Evolutionary conservation across 129 eudicot genomes (phyloP).

Genomic region (Artemisia annua): DNA sequence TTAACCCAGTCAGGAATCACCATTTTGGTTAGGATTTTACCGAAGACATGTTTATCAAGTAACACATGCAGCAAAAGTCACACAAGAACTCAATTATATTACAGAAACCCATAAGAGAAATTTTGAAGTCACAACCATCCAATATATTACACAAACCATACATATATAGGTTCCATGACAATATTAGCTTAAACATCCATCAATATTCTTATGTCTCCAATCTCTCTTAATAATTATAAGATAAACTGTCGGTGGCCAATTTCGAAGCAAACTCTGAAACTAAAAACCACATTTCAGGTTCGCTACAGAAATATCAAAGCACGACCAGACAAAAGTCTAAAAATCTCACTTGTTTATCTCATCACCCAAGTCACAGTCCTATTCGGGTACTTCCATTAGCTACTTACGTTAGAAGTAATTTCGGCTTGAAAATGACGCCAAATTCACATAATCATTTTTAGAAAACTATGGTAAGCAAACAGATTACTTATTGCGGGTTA

Average conservation of each 20-base stretch:
- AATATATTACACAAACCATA: slow-evolving; percentile 12
- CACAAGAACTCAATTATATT: background rate
- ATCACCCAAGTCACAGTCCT: slow-evolving; percentile 31
- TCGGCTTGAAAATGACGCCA: background rate
- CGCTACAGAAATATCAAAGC: slow-evolving; percentile 39
- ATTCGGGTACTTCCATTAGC: slow-evolving; percentile 11
- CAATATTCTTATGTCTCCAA: slow-evolving; percentile 1
- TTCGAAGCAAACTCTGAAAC: slow-evolving; percentile 45
- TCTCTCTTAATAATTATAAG: slow-evolving; percentile 15
- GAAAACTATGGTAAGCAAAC: slow-evolving; percentile 7
- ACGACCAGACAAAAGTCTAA: slow-evolving; percentile 32
- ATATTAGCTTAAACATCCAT: background rate
- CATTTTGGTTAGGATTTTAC: no score
- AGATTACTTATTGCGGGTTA: slow-evolving; percentile 11
- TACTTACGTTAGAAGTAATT: slow-evolving; percentile 25
- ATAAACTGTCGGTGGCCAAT: slow-evolving; percentile 37
- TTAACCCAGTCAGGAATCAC: no score
- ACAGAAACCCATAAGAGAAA: background rate
- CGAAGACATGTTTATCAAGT: background rate
- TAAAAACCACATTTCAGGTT: slow-evolving; percentile 48
- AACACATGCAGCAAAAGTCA: background rate
- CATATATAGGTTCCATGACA: slow-evolving; percentile 8
- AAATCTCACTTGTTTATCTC: slow-evolving; percentile 21
- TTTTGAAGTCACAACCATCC: background rate
- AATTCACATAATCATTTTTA: slow-evolving; percentile 1